Evolutionary conservation across 495 filamentous ascomycete species (phyloP).

Genomic region (Talaromyces nanjingensis): DNA sequence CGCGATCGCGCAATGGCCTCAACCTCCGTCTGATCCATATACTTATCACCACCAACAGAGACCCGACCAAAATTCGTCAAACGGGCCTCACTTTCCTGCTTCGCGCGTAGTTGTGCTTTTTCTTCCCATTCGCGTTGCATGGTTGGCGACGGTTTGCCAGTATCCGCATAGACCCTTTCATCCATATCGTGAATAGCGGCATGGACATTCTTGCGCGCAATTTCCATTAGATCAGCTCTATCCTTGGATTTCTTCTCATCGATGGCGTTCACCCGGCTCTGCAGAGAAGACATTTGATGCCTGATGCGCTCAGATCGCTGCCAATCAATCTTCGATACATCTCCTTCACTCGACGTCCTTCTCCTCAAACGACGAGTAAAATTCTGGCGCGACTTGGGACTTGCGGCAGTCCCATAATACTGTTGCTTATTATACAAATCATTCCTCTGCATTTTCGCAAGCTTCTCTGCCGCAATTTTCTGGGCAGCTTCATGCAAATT

Average conservation of each 20-base stretch:
- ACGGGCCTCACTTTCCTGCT: slow-evolving; percentile 54
- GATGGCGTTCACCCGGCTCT: slow-evolving; percentile 56
- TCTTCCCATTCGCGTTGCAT: slow-evolving; percentile 72
- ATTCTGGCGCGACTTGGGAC: slow-evolving; percentile 45
- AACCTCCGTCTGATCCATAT: slow-evolving; percentile 71
- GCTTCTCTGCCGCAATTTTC: slow-evolving; percentile 72
- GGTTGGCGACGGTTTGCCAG: slow-evolving; percentile 64
- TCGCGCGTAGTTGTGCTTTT: slow-evolving; percentile 59
- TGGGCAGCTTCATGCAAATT: slow-evolving; percentile 78
- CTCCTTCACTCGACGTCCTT: slow-evolving; percentile 64
- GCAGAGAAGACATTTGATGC: slow-evolving; percentile 72
- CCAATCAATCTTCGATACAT: slow-evolving; percentile 54
- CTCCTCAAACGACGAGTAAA: slow-evolving; percentile 49
- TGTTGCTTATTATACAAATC: slow-evolving; percentile 62
- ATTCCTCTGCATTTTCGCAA: slow-evolving; percentile 72
- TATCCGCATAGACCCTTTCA: slow-evolving; percentile 66
- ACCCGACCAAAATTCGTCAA: slow-evolving; percentile 55
- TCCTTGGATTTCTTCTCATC: slow-evolving; percentile 72
- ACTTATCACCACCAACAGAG: slow-evolving; percentile 73
- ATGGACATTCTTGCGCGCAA: slow-evolving; percentile 79
- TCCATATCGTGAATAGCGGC: slow-evolving; percentile 73
- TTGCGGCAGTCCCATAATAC: slow-evolving; percentile 51
- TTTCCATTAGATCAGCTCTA: slow-evolving; percentile 64
- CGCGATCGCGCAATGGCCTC: slow-evolving; percentile 71
- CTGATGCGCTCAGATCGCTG: slow-evolving; percentile 64